These are phyloP conservation scores for Rhizopogon rudus DNA, from an alignment of 768 basidiomycete genomes.

Conservation along the genomic window DNA sequence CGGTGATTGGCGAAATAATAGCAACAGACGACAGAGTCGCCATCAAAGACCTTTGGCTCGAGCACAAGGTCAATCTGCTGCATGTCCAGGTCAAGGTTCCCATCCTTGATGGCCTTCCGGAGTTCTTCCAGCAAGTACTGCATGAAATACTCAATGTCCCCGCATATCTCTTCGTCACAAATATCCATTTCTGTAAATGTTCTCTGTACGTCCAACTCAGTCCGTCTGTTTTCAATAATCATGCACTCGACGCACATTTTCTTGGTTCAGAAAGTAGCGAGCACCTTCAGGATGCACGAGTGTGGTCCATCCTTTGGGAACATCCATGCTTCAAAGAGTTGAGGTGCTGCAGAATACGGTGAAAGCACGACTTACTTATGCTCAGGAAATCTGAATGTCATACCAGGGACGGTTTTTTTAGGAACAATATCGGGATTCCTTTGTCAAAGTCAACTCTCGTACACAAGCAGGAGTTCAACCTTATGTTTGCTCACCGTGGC, in stretches of 20 bases:
- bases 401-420: background rate
- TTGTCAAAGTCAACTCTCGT: background rate
- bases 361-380: background rate
- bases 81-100: slow-evolving; percentile 23
- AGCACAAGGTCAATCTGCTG: slow-evolving; percentile 39
- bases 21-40: slow-evolving; percentile 17
- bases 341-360: background rate
- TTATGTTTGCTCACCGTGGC: background rate
- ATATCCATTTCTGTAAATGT: slow-evolving; percentile 54
- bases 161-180: slow-evolving; percentile 29
- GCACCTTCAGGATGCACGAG: slow-evolving; percentile 57
- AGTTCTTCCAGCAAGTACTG: slow-evolving; percentile 15
- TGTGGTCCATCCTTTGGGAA: slow-evolving; percentile 38
- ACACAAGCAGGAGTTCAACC: too few species aligned
- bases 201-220: slow-evolving; percentile 29
- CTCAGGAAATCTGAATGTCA: background rate
- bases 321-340: background rate
- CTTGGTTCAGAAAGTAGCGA: slow-evolving; percentile 48
- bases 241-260: slow-evolving; percentile 31
- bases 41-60: slow-evolving; percentile 28
- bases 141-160: slow-evolving; percentile 32
- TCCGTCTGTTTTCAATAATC: background rate
- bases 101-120: slow-evolving; percentile 4
- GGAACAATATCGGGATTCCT: background rate
- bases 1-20: slow-evolving; percentile 53